phyloP scores from a whole-genome alignment of 2,329 filamentous ascomycete genomes.

The Aureobasidium sp. region DNA sequence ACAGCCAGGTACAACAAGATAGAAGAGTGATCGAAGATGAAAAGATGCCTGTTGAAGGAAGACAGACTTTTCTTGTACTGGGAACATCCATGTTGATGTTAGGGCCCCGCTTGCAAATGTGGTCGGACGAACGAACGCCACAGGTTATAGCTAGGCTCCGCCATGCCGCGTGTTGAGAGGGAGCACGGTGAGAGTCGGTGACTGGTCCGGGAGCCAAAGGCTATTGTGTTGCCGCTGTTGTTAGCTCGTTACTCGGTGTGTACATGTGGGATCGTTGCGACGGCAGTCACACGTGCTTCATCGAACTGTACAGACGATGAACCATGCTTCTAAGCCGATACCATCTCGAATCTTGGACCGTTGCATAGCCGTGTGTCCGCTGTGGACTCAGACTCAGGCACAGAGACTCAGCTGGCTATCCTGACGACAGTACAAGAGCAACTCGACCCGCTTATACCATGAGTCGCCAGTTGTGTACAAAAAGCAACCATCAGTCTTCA shows the following conservation, averaged over 20 bases:
- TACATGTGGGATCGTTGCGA: background rate
- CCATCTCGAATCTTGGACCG: background rate
- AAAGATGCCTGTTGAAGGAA: background rate
- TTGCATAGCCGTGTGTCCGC: background rate
- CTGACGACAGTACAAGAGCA: background rate
- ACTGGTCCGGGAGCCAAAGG: background rate
- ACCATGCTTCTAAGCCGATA: background rate
- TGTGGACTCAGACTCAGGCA: background rate
- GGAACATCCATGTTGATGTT: background rate
- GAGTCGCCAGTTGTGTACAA: no score
- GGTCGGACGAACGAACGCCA: background rate
- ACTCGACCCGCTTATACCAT: background rate
- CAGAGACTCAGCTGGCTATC: background rate
- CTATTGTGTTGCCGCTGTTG: background rate
- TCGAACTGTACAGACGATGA: background rate
- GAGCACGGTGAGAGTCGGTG: background rate
- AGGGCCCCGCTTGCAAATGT: background rate
- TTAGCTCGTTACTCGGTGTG: background rate
- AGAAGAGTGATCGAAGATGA: background rate
- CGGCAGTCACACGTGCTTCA: background rate
- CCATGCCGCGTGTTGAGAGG: background rate
- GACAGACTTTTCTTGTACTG: conserved; percentile 5
- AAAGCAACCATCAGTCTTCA: background rate
- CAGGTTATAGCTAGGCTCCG: background rate
- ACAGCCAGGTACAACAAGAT: background rate